Conservation (phyloP, 495 filamentous ascomycete species). For the Penicillium paradoxum region DNA sequence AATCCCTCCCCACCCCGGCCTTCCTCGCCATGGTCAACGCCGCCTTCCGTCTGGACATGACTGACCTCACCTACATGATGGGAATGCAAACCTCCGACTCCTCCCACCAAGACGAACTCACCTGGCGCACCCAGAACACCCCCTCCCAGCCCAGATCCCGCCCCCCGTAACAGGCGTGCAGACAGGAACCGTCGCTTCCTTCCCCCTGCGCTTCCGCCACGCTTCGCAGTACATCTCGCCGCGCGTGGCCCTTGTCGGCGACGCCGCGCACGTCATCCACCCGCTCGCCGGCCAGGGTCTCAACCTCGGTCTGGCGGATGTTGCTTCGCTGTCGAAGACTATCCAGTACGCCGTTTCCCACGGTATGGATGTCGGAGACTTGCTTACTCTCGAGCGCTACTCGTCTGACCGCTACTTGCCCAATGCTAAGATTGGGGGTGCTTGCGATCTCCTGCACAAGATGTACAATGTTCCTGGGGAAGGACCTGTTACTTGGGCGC, state of each 20-base stretch:
- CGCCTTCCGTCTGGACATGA: constrained; percentile 75
- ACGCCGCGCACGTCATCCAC: constrained; percentile 92
- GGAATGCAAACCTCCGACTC: constrained; percentile 44
- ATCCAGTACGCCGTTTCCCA: constrained; percentile 73
- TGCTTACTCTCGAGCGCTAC: constrained; percentile 74
- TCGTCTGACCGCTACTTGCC: constrained; percentile 68
- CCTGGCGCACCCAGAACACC: constrained; percentile 75
- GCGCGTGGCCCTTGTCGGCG: constrained; percentile 82
- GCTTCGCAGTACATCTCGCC: constrained; percentile 87
- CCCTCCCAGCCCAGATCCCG: constrained; percentile 50
- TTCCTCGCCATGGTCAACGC: constrained; percentile 90
- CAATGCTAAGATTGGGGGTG: constrained; percentile 82
- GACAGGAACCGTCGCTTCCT: constrained; percentile 75
- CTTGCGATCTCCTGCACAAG: constrained; percentile 91
- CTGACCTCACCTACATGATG: constrained; percentile 78
- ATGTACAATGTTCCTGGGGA: constrained; percentile 68
- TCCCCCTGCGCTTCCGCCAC: constrained; percentile 86
- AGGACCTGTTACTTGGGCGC: constrained; percentile 69
- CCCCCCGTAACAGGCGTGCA: constrained; percentile 61
- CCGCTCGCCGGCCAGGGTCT: constrained; percentile 92
- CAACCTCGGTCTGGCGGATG: constrained; percentile 88
- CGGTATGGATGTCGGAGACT: constrained; percentile 77
- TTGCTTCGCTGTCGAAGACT: constrained; percentile 64
- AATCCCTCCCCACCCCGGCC: constrained; percentile 62
- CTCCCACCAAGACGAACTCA: constrained; percentile 64